Evolutionary conservation across 352 stramenopile species (phyloP), one percentile per base, ranked within the genome.

Genomic region (Peronospora destructor): DNA sequence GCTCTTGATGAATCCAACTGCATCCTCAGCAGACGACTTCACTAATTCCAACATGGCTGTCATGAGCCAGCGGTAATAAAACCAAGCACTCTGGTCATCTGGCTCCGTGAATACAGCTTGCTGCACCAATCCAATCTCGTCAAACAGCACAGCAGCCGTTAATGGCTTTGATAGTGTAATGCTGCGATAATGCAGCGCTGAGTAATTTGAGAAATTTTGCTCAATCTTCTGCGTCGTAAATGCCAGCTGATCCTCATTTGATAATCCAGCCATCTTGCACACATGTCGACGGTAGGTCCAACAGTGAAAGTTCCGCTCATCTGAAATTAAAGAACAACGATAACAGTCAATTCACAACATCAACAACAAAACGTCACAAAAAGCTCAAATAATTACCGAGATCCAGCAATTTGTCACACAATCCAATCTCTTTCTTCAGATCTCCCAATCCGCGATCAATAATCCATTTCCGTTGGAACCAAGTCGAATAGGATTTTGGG

Each of bases 231-330:
- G 56, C n/a, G 73, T 90, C 10, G 95, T 97, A 64, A 98, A 99
- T 21, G 85, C 84, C 39, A 98, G 78, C 56, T 98, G 87, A 16
- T 93, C 66, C 6, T 91, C 64, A 13, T 63, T 46, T 0, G 67
- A 61, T 2, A 80, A 49, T 14, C 68, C 68, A 7, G 73, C 71
- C 40, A 84, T 56, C 16, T 75, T 68, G 46, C 76, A 80, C 16
- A 91, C 73, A 57, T 88, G 68, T 28, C 76, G 77, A 19, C 80
- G 92, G 68, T 99, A 98, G 63, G 98, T 98, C 95, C 95, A 99
- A 66, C 96, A 99, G 66, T 99, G 97, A 63, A 99, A 99, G 59
- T 99, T 99, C 28, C 96, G 81, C 51, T 98, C 94, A 68, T 99
- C 97, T 46, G 38, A 33, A 95, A 46, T 39, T 91, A 71, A 53